phyloP scores from a whole-genome alignment of 2,329 filamentous ascomycete species.

The Sarocladiaceae sp. region DNA sequence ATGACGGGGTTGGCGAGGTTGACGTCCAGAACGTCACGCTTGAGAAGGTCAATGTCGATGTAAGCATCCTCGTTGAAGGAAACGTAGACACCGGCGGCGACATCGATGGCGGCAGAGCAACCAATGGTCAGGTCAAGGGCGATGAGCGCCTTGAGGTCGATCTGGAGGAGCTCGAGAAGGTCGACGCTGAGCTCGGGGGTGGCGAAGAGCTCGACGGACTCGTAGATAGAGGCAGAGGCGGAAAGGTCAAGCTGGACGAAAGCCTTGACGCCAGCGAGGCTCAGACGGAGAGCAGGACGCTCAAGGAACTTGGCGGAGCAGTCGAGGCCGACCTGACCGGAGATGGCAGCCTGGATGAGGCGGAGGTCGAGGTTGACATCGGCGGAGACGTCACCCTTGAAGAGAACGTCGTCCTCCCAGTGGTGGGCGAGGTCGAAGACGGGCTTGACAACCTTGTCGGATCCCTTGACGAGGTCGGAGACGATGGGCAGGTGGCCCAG shows the following conservation, averaged over 20 bases:
- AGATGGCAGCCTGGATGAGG: slow-evolving; percentile 33
- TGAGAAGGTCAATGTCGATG: slow-evolving; percentile 36
- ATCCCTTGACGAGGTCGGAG: slow-evolving; percentile 2
- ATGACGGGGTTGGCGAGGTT: slow-evolving; percentile 32
- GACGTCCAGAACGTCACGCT: slow-evolving; percentile 33
- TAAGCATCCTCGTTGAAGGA: slow-evolving; percentile 41
- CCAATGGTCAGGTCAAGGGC: slow-evolving; percentile 48
- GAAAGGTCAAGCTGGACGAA: slow-evolving; percentile 46
- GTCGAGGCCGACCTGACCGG: slow-evolving; percentile 41
- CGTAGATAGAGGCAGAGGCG: slow-evolving; percentile 40
- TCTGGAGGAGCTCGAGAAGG: slow-evolving; percentile 31
- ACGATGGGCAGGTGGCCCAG: neutral
- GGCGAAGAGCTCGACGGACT: slow-evolving; percentile 46
- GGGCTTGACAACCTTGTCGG: slow-evolving; percentile 4
- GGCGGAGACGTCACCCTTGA: slow-evolving; percentile 11
- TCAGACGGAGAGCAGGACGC: slow-evolving; percentile 36
- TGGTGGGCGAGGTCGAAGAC: slow-evolving; percentile 12
- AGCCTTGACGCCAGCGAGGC: slow-evolving; percentile 46
- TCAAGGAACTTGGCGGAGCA: slow-evolving; percentile 35
- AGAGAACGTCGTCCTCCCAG: slow-evolving; percentile 14
- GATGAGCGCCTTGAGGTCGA: slow-evolving; percentile 40
- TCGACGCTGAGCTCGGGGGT: slow-evolving; percentile 32
- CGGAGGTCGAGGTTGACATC: slow-evolving; percentile 20
- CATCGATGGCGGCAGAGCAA: slow-evolving; percentile 43
- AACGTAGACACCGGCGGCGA: slow-evolving; percentile 42